A percentile compares a stretch with the other conserved stretches of the same genome.
These are phyloP conservation scores for Irineochytrium annulatum DNA, from an alignment of 192 early-diverging fungal genomes.

Conservation along the genomic window DNA sequence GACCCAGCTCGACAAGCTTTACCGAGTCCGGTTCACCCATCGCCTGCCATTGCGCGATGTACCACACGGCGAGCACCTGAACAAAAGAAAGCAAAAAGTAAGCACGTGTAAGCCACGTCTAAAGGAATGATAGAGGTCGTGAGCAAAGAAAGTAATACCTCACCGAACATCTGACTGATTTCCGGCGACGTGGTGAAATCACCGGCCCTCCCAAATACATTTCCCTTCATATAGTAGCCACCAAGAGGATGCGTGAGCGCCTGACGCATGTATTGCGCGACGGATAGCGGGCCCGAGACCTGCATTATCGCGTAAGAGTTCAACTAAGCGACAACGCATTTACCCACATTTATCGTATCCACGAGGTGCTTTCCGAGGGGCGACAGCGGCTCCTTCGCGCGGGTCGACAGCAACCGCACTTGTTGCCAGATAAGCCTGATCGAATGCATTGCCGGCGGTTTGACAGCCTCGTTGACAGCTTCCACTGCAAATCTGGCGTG, in stretches of 20 bases:
- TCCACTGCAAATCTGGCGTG: background rate
- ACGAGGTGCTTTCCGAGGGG: constrained; percentile 21
- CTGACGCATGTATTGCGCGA: constrained; percentile 84
- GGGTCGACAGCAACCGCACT: background rate
- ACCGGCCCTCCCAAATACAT: constrained; percentile 84
- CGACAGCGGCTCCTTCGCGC: constrained; percentile 23
- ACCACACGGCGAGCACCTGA: constrained; percentile 84
- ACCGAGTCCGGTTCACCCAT: constrained; percentile 47
- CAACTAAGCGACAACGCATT: background rate
- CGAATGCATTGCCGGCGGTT: background rate
- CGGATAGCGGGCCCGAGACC: constrained; percentile 51
- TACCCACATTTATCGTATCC: constrained; percentile 30
- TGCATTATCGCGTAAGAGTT: background rate
- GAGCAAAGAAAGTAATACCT: constrained; percentile 43
- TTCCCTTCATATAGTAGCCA: constrained; percentile 91
- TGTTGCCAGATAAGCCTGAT: background rate
- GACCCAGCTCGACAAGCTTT: constrained; percentile 64
- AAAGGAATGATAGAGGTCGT: constrained; percentile 6
- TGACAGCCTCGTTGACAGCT: background rate
- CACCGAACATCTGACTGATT: constrained; percentile 98
- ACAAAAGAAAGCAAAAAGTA: background rate
- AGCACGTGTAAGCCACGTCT: background rate
- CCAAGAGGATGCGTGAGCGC: constrained; percentile 80
- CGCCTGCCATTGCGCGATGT: constrained; percentile 73
- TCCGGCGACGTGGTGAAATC: constrained; percentile 98